phyloP scores from a whole-genome alignment of 768 basidiomycete species.

The Daedalea quercina region DNA sequence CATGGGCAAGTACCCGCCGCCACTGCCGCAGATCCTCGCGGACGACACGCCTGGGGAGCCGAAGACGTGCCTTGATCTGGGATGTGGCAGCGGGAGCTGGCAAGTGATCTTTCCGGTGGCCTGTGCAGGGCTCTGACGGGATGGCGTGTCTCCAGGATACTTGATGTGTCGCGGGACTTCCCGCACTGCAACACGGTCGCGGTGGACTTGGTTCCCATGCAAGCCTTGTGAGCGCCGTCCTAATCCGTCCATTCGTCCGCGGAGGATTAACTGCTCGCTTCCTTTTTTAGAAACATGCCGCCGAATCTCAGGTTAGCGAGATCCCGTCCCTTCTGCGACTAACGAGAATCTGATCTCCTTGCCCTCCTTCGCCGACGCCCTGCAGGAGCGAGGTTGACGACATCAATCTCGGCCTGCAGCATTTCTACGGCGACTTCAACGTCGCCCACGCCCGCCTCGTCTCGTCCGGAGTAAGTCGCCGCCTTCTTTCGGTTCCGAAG shows the following conservation, averaged over 20 bases:
- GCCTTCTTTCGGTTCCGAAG: conserved; percentile 4
- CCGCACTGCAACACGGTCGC: conserved; percentile 63
- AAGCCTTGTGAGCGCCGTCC: conserved; percentile 45
- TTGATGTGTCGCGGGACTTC: conserved; percentile 67
- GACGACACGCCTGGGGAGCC: conserved; percentile 49
- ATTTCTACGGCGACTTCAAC: conserved; percentile 74
- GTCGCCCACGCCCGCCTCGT: conserved; percentile 70
- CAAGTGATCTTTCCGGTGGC: conserved; percentile 22
- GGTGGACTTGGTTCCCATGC: conserved; percentile 79
- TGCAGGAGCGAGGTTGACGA: conserved; percentile 77
- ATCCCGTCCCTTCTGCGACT: not conserved
- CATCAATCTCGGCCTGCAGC: conserved; percentile 77
- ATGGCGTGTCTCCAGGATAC: conserved; percentile 45
- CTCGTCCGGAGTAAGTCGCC: conserved; percentile 56
- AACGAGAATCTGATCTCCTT: conserved; percentile 1
- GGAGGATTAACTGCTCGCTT: conserved; percentile 4
- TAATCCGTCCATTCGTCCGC: conserved; percentile 5
- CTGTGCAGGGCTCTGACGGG: not conserved
- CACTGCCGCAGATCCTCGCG: conserved; percentile 50
- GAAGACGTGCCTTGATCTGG: conserved; percentile 67
- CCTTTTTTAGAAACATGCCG: conserved; percentile 50
- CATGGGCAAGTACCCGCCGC: conserved; percentile 63
- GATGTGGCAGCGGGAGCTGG: conserved; percentile 79
- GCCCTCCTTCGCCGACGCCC: not conserved
- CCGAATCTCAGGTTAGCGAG: conserved; percentile 54